Evolutionary conservation across 495 filamentous ascomycete species (phyloP).

Genomic region (Durotheca rogersii): DNA sequence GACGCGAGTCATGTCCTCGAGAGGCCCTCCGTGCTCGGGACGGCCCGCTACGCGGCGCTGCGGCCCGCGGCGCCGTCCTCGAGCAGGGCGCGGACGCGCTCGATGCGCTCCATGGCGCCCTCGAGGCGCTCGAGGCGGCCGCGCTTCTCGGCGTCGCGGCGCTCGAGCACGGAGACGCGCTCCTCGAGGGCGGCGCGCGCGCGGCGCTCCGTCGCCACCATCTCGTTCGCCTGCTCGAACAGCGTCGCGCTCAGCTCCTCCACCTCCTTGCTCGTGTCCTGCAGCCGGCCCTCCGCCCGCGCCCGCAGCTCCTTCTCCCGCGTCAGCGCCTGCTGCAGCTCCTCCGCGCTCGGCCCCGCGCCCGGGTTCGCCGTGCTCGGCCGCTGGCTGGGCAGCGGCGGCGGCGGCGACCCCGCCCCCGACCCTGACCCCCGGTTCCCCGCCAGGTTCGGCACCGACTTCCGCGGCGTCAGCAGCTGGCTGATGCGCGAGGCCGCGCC

Average conservation of each 20-base stretch:
- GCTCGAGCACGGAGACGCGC: slow-evolving; percentile 66
- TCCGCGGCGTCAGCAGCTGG: slow-evolving; percentile 64
- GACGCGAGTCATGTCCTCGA: too few relatives aligned
- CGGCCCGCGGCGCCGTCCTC: too few relatives aligned
- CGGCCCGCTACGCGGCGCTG: too few relatives aligned
- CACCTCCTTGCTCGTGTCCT: slow-evolving; percentile 72
- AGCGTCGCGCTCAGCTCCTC: slow-evolving; percentile 85
- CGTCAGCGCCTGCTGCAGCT: slow-evolving; percentile 67
- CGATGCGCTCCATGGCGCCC: slow-evolving; percentile 75
- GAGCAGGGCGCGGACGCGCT: slow-evolving; percentile 65
- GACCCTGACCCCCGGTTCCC: slow-evolving; percentile 6
- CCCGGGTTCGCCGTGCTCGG: slow-evolving; percentile 8
- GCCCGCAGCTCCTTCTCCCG: slow-evolving; percentile 70
- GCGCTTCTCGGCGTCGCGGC: slow-evolving; percentile 69
- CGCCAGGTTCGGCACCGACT: slow-evolving; percentile 41
- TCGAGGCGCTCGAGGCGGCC: slow-evolving; percentile 72
- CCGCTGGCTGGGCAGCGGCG: too few relatives aligned
- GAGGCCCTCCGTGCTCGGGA: too few relatives aligned
- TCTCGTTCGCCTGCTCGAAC: slow-evolving; percentile 94
- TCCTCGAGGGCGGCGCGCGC: slow-evolving; percentile 78
- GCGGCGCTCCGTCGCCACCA: slow-evolving; percentile 88
- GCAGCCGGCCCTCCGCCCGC: slow-evolving; percentile 71
- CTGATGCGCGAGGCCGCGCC: slow-evolving; percentile 58
- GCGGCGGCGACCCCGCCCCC: too few relatives aligned
- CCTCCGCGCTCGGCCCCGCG: slow-evolving; percentile 40